Conservation (phyloP, 371 early-diverging fungal genomes). For the Mortierella sp. region DNA sequence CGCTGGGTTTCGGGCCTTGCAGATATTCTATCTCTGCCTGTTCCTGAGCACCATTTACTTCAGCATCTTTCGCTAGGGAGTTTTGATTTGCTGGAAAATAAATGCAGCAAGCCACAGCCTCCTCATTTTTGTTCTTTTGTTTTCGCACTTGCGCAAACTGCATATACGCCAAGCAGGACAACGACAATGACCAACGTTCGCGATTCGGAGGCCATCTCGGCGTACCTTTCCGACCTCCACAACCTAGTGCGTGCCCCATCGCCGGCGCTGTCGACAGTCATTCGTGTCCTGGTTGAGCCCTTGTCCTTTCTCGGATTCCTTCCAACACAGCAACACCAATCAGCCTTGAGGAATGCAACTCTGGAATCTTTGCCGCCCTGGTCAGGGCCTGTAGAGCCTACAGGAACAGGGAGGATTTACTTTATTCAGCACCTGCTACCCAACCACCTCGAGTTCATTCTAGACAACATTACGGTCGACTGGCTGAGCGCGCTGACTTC, state of each 20-base stretch:
- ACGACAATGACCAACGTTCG: background rate
- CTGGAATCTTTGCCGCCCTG: constrained; percentile 22
- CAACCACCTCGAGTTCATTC: constrained; percentile 42
- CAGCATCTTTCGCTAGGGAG: constrained; percentile 27
- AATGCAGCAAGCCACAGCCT: background rate
- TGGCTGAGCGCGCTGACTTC: constrained; percentile 45
- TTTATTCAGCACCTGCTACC: constrained; percentile 43
- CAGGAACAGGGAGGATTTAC: constrained; percentile 9
- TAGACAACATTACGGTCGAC: constrained; percentile 42
- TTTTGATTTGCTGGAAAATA: background rate
- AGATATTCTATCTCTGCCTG: constrained; percentile 31
- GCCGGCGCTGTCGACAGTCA: constrained; percentile 17
- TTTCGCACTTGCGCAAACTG: background rate
- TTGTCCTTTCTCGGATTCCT: constrained; percentile 37
- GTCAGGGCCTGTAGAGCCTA: constrained; percentile 31
- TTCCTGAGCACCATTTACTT: constrained; percentile 36
- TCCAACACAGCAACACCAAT: background rate
- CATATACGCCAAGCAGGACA: background rate
- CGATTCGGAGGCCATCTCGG: constrained; percentile 40
- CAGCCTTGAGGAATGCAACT: background rate
- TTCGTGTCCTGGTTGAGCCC: constrained; percentile 44
- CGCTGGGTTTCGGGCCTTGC: constrained; percentile 31
- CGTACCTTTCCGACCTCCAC: constrained; percentile 45
- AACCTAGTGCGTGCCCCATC: constrained; percentile 28
- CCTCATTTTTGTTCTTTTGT: background rate